Base-by-base conservation (phyloP, 257 asterid genomes). In the Primulina eburnea region DNA sequence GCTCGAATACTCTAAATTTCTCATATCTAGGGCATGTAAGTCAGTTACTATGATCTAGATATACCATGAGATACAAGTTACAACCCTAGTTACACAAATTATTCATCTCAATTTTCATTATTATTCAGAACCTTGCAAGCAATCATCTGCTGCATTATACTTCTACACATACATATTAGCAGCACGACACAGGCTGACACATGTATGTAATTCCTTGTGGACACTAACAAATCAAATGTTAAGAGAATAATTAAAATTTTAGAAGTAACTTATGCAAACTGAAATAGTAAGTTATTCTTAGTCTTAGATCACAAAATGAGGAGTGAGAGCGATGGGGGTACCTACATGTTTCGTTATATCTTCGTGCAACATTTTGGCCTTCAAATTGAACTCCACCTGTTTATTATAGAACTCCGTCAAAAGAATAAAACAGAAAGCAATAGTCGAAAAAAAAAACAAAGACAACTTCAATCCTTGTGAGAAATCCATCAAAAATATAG, bases 331-430 rank as follows among this genome's bases (percentile, higher is more conserved):
- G 33, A 35, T 72, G 55, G 20, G 14, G 64, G 47, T 53, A 65
- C 97, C 73, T 81, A 90, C 98, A 79, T 87, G 90, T 33, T 83
- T 82, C 8, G 82, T 88, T 80, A 88, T 88, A 76, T 90, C 98
- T 78, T 52, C 77, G 70, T 87, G 98, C 83, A 92, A 75, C 71
- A 83, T 76, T 70, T 77, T 81, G 59, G 96, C 92, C 90, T 88
- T 90, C 68, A 63, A 60, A 78, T 86, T 89, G 70, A 92, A 80
- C 82, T 87, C 98, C 52, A 79, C 83, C 98, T 92, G 82, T 63
- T 81, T 79, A 78, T 67, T 65, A 73, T 58, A 28, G 34, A 69
- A 68, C 64, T 52, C 72, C 40, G n/a, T 26, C 4, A 60, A 75
- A 61, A 53, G 4, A 43, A 29, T 40, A 69, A 61, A 61, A 72